Conservation (phyloP, 768 basidiomycete species). For the Exidia glandulosa region DNA sequence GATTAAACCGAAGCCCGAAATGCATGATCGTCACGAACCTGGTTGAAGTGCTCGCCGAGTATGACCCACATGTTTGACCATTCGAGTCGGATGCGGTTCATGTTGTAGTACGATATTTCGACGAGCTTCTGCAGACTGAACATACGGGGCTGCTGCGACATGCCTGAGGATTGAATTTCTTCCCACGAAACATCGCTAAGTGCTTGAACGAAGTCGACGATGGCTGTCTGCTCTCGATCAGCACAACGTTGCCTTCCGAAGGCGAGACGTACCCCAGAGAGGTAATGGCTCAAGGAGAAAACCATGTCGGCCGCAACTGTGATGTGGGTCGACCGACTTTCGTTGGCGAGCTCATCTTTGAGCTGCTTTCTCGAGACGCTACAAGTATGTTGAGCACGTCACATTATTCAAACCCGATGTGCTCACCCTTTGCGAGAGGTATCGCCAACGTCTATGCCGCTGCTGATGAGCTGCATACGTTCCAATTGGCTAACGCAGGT, state of each 20-base stretch:
- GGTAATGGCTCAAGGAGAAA: conserved; percentile 87
- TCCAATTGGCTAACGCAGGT: conserved; percentile 97
- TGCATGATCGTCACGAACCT: conserved; percentile 38
- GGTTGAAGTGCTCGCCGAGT: conserved; percentile 95
- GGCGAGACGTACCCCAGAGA: conserved; percentile 93
- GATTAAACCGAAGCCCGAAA: not conserved
- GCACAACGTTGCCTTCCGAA: conserved; percentile 29
- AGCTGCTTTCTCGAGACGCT: conserved; percentile 41
- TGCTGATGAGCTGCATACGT: conserved; percentile 94
- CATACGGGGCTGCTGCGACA: conserved; percentile 86
- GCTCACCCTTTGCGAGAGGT: conserved; percentile 69
- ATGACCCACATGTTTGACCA: conserved; percentile 99
- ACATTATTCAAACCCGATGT: not conserved
- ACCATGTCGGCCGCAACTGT: conserved; percentile 99
- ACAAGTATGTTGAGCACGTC: not conserved
- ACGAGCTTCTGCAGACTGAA: conserved; percentile 98
- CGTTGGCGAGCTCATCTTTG: conserved; percentile 90
- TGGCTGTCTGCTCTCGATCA: conserved; percentile 58
- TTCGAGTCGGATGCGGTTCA: conserved; percentile 94
- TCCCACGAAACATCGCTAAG: conserved; percentile 98
- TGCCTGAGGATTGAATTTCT: conserved; percentile 93
- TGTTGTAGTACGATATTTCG: conserved; percentile 99
- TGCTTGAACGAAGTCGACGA: conserved; percentile 94
- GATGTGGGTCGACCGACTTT: conserved; percentile 94
- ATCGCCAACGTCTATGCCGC: conserved; percentile 78